Evolutionary conservation across 768 basidiomycete species (phyloP), one percentile per base, ranked within the genome.

Genomic region (Piloderma croceum): DNA sequence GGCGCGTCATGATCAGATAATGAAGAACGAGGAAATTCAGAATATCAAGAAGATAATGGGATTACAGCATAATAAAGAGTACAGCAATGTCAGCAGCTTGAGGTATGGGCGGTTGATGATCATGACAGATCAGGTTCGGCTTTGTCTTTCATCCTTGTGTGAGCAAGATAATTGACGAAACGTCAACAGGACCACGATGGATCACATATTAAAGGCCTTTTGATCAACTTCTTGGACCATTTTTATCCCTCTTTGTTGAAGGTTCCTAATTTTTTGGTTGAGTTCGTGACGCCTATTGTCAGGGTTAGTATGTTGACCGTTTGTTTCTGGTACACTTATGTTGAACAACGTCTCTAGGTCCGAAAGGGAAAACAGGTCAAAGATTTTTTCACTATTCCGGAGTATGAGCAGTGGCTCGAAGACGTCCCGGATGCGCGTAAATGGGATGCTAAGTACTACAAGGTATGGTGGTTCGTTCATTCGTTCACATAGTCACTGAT

Each of bases 131-230:
- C 94, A 97, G 78, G 92, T 90, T 39, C 35, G 74, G 62, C 13
- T 7, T 4, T 36, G 38, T 34, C 31, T 29, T 34, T 5, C 17
- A 24, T 34, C 6, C 42, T n/a, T 21, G 31, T 21, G 10, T 9
- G 34, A 29, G 2, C 6, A 10, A n/a, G 11, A 7, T 31, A 10
- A 46, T 43, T 20, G 35, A 19, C 7, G 15, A 31, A 15, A 15
- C 15, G 4, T 34, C 15, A 36, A 3, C 56, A 96, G 91, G 96
- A 99, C 78, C 91, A 98, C 65, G 96, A 99, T 64, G 96, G 96
- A 38, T 98, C 96, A n/a, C 96, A 99, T 65, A 99, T 99, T 68
- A 99, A 99, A 63, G 96, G 96, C n/a, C 77, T 98, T 6, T 73
- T 99, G 36, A 93, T 99, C 68, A 99, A 99, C 64, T 98, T 92